Evolutionary conservation across 768 basidiomycete genomes (phyloP).

Genomic region (Boletus patriciae): DNA sequence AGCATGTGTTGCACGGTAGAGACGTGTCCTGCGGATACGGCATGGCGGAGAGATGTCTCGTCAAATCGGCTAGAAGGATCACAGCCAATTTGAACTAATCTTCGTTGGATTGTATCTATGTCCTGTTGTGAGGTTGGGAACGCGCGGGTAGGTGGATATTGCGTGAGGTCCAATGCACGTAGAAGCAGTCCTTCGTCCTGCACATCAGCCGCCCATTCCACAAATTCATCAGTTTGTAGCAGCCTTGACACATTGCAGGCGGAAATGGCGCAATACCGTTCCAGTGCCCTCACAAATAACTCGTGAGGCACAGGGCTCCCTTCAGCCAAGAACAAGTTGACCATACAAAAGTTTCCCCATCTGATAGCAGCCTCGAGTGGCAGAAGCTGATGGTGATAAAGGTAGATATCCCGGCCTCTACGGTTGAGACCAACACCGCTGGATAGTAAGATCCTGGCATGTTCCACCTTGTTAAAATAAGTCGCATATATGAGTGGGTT

Average conservation of each 20-base stretch:
- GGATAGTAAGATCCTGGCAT: neutral
- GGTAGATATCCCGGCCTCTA: neutral
- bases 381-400: neutral
- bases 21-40: constrained; percentile 6
- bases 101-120: neutral
- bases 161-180: neutral
- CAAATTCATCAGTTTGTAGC: constrained; percentile 9
- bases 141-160: neutral
- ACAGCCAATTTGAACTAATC: constrained; percentile 6
- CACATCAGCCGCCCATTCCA: constrained; percentile 1
- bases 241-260: neutral
- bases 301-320: neutral
- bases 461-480: neutral
- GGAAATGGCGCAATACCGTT: rapidly evolving
- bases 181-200: neutral
- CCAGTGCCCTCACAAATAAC: neutral
- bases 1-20: constrained; percentile 3
- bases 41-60: neutral
- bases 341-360: neutral
- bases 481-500: neutral
- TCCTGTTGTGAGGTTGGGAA: neutral
- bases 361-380: constrained; percentile 2
- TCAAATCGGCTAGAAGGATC: neutral
- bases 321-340: neutral
- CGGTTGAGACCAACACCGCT: neutral